These are phyloP conservation scores for Herpetomonas tarakana DNA, from an alignment of 208 protist genomes.

Conservation along the genomic window DNA sequence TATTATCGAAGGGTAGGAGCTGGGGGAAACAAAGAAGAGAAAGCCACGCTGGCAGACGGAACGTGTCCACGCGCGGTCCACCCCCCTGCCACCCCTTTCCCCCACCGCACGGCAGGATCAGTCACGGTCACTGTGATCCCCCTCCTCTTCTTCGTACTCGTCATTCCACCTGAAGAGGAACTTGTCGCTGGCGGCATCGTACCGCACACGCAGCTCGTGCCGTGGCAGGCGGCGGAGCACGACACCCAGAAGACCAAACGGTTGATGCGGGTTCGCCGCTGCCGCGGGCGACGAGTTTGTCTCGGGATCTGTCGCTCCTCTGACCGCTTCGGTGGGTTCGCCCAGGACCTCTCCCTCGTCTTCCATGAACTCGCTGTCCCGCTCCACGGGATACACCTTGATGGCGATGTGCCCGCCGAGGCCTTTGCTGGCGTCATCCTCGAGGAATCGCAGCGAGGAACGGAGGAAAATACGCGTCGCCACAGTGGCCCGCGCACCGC, in stretches of 20 bases:
- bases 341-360: neutral
- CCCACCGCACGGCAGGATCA: too few species aligned
- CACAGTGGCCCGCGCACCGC: too few species aligned
- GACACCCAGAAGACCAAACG: constrained; percentile 15
- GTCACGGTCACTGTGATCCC: too few species aligned
- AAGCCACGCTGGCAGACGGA: too few species aligned
- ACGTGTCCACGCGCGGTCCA: too few species aligned
- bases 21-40: too few species aligned
- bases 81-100: too few species aligned
- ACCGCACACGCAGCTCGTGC: constrained; percentile 15
- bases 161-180: constrained; percentile 11
- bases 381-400: constrained; percentile 18
- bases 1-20: too few species aligned
- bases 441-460: neutral
- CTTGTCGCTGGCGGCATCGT: neutral
- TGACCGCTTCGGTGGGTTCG: constrained; percentile 6
- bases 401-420: constrained; percentile 10
- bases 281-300: neutral
- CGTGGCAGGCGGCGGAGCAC: constrained; percentile 13
- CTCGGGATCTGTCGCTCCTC: constrained; percentile 8
- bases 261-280: constrained; percentile 15
- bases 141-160: constrained; percentile 7
- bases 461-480: too few species aligned
- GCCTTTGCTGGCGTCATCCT: neutral
- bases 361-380: neutral